Conservation (phyloP, 345 rosid species). For the Raphanus sativus region DNA sequence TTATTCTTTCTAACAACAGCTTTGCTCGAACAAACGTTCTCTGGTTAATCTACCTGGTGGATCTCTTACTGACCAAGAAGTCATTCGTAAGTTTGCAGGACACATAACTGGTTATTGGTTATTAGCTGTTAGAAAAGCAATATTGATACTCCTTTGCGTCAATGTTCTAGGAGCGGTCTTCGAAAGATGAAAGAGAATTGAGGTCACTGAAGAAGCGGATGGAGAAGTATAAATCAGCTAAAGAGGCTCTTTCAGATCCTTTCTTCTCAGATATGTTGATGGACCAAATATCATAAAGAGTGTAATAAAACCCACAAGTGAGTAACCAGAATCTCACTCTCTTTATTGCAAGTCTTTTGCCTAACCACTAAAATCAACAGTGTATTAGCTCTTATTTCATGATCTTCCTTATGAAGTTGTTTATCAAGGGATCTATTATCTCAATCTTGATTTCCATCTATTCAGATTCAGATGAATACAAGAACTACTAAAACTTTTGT, state of each 20-base stretch:
- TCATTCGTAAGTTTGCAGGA: slow-evolving; percentile 67
- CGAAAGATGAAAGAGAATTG: slow-evolving; percentile 69
- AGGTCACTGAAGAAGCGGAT: slow-evolving; percentile 79
- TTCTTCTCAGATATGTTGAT: slow-evolving; percentile 62
- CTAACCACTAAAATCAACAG: slow-evolving; percentile 12
- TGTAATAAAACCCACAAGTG: slow-evolving; percentile 3
- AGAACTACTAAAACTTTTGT: neutral
- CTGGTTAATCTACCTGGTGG: slow-evolving; percentile 86
- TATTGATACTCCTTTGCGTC: neutral
- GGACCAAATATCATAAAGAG: slow-evolving; percentile 25
- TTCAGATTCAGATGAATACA: slow-evolving; percentile 14
- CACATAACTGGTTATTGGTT: neutral
- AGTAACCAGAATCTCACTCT: neutral
- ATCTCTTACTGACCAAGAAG: slow-evolving; percentile 76
- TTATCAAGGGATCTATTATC: neutral
- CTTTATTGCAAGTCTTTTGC: slow-evolving; percentile 7
- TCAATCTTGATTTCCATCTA: slow-evolving; percentile 3
- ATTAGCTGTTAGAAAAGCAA: neutral
- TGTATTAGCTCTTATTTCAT: slow-evolving; percentile 13
- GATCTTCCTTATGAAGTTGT: neutral
- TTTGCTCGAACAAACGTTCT: slow-evolving; percentile 86
- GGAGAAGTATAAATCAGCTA: slow-evolving; percentile 71
- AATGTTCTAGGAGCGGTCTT: slow-evolving; percentile 58
- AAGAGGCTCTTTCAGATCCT: slow-evolving; percentile 73
- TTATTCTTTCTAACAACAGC: slow-evolving; percentile 46